Evolutionary conservation across 2,329 filamentous ascomycete species (phyloP), one percentile per base, ranked within the genome.

Genomic region (Podosphaera xanthii): DNA sequence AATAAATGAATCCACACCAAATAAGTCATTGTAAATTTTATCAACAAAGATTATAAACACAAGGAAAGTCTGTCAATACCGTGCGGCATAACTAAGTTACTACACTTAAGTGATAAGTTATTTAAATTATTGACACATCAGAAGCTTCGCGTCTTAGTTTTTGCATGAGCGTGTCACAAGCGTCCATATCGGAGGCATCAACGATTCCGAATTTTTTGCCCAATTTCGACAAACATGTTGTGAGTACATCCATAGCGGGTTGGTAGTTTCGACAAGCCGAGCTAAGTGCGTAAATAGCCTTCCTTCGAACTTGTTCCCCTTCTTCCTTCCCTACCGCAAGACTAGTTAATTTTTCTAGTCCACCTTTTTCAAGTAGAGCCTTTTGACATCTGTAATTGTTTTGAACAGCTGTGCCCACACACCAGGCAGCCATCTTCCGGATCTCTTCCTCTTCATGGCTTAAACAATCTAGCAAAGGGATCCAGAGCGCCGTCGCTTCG

Each of bases 351-450:
- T 72, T 77, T 44, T 83, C 79, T 36, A 96, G 74, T 2, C 83
- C 87, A 38, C 85, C 86, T 62, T 77, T 71, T 42, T 75, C 76
- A 34, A 79, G 64, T 59, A 81, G 70, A 58, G 80, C 80, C 73
- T 92, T 87, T 73, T 98, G 92, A 57, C 81, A 83, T 69, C 84
- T 84, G 65, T 79, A 77, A 71, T 98, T 97, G 74, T 98, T 98
- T 76, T 97, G 90, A 61, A 98, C 92, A 8, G 92, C 91, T 4
- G 90, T 96, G 57, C 87, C 88, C 60, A 92, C 75, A 73, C 89
- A 96, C 87, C 88, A 95, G n/a, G 89, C 89, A 2, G 91, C 90
- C 79, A 88, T 89, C 66, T 77, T 81, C 63, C 90, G 77, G 67
- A 95, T 75, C 63, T 92, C 86, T 4, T 76, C 69, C 67, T 92